Percentiles rank a stretch among this genome's conserved stretches.
Evolutionary conservation across 2,329 filamentous ascomycete genomes (phyloP).

Genomic region (Keithomyces neogunnii): DNA sequence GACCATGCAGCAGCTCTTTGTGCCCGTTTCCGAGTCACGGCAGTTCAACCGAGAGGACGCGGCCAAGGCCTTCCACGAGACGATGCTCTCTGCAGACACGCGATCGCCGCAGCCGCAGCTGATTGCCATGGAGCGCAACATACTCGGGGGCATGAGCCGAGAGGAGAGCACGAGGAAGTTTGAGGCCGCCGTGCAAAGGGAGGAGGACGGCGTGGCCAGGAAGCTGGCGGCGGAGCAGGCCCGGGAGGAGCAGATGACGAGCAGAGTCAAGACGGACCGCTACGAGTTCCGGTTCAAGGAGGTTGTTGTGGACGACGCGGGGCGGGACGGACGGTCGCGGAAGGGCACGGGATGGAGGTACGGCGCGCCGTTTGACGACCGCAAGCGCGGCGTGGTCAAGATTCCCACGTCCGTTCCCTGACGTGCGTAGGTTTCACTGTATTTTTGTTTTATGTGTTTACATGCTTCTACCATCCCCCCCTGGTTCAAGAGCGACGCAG

Average conservation of each 20-base stretch:
- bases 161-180: constrained; percentile 32
- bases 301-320: constrained; percentile 48
- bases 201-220: constrained; percentile 30
- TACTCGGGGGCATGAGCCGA: constrained; percentile 26
- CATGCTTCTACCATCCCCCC: background rate
- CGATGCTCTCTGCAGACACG: constrained; percentile 50
- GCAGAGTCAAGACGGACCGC: constrained; percentile 38
- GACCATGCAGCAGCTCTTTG: constrained; percentile 57
- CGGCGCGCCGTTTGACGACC: constrained; percentile 53
- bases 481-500: background rate
- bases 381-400: constrained; percentile 56
- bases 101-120: constrained; percentile 56
- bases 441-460: background rate
- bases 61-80: constrained; percentile 53
- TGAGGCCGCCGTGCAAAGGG: constrained; percentile 31
- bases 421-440: constrained; percentile 7
- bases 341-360: constrained; percentile 54
- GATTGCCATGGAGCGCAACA: constrained; percentile 44
- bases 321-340: constrained; percentile 41
- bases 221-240: constrained; percentile 22
- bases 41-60: constrained; percentile 58
- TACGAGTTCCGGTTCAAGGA: constrained; percentile 57
- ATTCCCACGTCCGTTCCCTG: constrained; percentile 55
- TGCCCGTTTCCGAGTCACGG: constrained; percentile 54
- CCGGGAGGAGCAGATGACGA: constrained; percentile 31